Percentiles rank a stretch among this genome's conserved stretches.
phyloP scores from a whole-genome alignment of 2,329 filamentous ascomycete species.

The Aspergillus quadrilineatus region DNA sequence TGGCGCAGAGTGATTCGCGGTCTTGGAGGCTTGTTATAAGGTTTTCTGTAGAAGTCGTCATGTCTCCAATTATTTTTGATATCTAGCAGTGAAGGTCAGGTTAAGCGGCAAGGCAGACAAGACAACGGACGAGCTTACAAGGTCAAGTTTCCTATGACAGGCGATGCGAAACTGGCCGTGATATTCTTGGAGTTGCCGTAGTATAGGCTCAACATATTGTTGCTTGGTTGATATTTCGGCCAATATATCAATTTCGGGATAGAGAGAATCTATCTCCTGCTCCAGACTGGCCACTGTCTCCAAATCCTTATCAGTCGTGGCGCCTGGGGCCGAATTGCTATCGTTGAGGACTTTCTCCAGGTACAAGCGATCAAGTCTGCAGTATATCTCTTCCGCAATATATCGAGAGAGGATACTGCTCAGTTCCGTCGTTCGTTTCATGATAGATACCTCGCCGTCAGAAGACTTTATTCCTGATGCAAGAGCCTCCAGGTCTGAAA shows the following conservation, averaged over 20 bases:
- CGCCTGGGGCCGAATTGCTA: neutral
- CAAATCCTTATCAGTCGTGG: constrained; percentile 8
- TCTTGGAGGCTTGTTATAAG: constrained; percentile 30
- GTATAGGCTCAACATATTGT: constrained; percentile 42
- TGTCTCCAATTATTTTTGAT: constrained; percentile 32
- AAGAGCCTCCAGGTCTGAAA: constrained; percentile 32
- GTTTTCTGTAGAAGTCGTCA: constrained; percentile 33
- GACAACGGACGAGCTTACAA: constrained; percentile 26
- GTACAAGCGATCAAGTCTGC: constrained; percentile 42
- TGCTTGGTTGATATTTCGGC: constrained; percentile 46
- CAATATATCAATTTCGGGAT: constrained; percentile 41
- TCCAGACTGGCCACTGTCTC: constrained; percentile 29
- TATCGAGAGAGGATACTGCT: constrained; percentile 32
- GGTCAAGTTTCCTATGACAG: constrained; percentile 35
- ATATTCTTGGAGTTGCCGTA: constrained; percentile 34
- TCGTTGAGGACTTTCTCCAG: constrained; percentile 29
- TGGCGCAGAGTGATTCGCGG: constrained; percentile 36
- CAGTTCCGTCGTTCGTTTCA: constrained; percentile 31
- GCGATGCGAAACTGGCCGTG: constrained; percentile 30
- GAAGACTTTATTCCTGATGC: constrained; percentile 29
- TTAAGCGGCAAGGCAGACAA: constrained; percentile 15
- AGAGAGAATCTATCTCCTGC: constrained; percentile 40
- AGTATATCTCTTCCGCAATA: constrained; percentile 38
- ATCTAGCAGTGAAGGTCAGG: constrained; percentile 27
- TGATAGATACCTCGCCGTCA: constrained; percentile 29